A percentile compares a stretch with the other conserved stretches of the same genome.
Evolutionary conservation across 1,284 basidiomycete genomes (phyloP).

Genomic region (Ganoderma lingzhi): DNA sequence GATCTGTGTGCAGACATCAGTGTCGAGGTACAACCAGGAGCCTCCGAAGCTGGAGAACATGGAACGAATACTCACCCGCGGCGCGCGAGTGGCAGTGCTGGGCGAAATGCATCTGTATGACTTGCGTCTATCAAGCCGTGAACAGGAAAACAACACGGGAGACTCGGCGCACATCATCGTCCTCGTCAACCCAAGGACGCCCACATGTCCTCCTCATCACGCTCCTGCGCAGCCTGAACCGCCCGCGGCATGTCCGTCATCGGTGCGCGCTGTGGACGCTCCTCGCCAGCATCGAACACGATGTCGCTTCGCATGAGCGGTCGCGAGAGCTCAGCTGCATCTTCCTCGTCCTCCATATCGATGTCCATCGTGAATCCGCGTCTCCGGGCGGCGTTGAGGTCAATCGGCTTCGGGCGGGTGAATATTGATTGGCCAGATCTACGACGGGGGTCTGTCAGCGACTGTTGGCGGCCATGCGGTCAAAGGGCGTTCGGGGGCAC

Average conservation of each 20-base stretch:
- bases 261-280: constrained; percentile 41
- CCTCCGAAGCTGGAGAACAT: neutral
- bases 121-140: neutral
- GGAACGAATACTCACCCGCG: neutral
- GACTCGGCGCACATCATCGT: constrained; percentile 8
- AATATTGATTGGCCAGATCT: constrained; percentile 96
- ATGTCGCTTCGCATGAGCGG: constrained; percentile 64
- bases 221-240: constrained; percentile 57
- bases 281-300: constrained; percentile 57
- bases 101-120: neutral
- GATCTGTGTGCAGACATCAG: constrained; percentile 1
- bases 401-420: constrained; percentile 90
- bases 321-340: constrained; percentile 55
- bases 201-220: constrained; percentile 77
- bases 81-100: neutral
- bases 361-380: constrained; percentile 77
- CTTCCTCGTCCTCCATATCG: constrained; percentile 76
- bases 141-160: no score
- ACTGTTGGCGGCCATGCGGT: neutral
- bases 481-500: neutral
- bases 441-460: constrained; percentile 17
- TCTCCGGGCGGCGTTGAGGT: constrained; percentile 78
- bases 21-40: neutral
- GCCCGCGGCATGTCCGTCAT: constrained; percentile 65
- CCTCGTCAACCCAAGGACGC: constrained; percentile 65